These are phyloP conservation scores for Periconia macrospinosa DNA, from an alignment of 2,329 filamentous ascomycete species.

Conservation along the genomic window DNA sequence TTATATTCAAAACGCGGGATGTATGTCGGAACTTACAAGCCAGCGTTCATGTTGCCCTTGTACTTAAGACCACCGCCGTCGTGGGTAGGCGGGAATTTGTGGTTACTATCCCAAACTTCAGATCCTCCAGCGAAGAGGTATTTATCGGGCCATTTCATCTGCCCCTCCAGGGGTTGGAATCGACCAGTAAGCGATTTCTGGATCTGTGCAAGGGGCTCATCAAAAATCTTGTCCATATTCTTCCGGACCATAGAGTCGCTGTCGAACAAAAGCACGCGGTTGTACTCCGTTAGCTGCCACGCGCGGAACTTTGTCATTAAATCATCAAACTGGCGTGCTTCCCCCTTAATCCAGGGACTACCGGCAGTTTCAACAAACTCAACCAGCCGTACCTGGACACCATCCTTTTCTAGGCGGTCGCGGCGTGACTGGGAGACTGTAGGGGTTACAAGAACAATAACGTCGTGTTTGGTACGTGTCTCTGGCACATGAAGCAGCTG, in stretches of 20 bases:
- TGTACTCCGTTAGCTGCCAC: constrained; percentile 10
- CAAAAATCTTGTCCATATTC: constrained; percentile 36
- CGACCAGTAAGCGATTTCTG: constrained; percentile 11
- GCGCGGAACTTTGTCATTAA: constrained; percentile 8
- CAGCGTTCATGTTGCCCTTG: constrained; percentile 38
- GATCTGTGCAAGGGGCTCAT: constrained; percentile 28
- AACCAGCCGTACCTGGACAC: constrained; percentile 27
- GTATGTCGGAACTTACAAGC: constrained; percentile 19
- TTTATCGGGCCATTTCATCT: constrained; percentile 26
- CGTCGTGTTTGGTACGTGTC: constrained; percentile 19
- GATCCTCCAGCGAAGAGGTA: constrained; percentile 40
- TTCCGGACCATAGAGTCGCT: constrained; percentile 33
- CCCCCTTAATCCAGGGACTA: constrained; percentile 20
- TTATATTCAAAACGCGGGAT: background rate
- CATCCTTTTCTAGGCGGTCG: constrained; percentile 25
- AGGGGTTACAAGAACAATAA: constrained; percentile 31
- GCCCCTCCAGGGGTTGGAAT: constrained; percentile 18
- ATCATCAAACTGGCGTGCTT: constrained; percentile 25
- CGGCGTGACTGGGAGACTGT: constrained; percentile 21
- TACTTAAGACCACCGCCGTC: constrained; percentile 32
- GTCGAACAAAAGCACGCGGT: constrained; percentile 30
- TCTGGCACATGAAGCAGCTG: constrained; percentile 29
- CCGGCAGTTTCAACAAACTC: constrained; percentile 19
- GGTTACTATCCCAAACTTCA: constrained; percentile 33
- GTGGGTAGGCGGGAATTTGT: constrained; percentile 38